A percentile compares a stretch with the other conserved stretches of the same genome.
Evolutionary conservation across 257 asterid genomes (phyloP).

Genomic region (Echites panduratus): DNA sequence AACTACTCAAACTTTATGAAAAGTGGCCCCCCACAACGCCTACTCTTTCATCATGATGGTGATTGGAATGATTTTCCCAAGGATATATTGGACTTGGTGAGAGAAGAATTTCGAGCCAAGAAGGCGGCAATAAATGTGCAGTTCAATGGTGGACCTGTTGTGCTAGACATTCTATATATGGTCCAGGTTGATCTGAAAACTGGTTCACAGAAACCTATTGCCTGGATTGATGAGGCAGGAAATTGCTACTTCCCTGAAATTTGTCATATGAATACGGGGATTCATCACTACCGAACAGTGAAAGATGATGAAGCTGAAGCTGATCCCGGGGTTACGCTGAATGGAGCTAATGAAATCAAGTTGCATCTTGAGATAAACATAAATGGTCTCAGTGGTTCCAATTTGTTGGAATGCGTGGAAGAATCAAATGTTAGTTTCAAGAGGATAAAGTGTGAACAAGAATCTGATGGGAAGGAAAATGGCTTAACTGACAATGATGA

Average conservation of each 20-base stretch:
- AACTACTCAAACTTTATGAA: constrained; percentile 24
- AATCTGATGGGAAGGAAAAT: background rate
- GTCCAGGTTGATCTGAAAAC: constrained; percentile 21
- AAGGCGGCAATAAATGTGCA: constrained; percentile 23
- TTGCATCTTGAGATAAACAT: constrained; percentile 28
- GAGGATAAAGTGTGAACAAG: constrained; percentile 13
- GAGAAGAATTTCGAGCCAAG: constrained; percentile 22
- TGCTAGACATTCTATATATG: constrained; percentile 26
- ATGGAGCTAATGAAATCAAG: constrained; percentile 20
- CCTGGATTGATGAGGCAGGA: constrained; percentile 35
- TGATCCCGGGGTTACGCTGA: constrained; percentile 6
- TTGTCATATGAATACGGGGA: background rate
- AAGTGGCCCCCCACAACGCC: constrained; percentile 22
- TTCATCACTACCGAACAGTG: constrained; percentile 3
- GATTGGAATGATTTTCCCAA: constrained; percentile 29
- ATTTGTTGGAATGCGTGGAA: constrained; percentile 24
- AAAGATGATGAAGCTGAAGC: background rate
- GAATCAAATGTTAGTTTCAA: constrained; percentile 23
- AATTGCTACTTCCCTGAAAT: constrained; percentile 26
- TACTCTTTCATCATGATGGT: constrained; percentile 21
- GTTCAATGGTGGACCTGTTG: constrained; percentile 11
- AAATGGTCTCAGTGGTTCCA: constrained; percentile 11
- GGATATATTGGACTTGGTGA: constrained; percentile 16
- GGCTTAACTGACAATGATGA: background rate
- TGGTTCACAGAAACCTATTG: constrained; percentile 26